Evolutionary conservation across 306 rosid species (phyloP).

Genomic region (Fragaria ananassa): DNA sequence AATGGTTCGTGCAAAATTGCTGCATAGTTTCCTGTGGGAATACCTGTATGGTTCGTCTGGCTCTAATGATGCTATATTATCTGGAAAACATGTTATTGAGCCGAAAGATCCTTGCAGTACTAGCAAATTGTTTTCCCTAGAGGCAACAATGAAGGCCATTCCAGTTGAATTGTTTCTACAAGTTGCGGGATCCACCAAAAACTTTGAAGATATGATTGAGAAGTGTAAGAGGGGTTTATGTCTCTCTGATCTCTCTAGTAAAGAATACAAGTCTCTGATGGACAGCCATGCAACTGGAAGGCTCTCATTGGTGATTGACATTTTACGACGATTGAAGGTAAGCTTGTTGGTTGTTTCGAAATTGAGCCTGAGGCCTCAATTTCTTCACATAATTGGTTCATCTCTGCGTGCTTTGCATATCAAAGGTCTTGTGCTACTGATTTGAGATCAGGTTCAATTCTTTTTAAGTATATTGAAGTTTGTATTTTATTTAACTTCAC

Average conservation of each 20-base stretch:
- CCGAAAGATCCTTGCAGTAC: slow-evolving; percentile 53
- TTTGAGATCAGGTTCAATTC: not conserved
- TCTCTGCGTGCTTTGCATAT: slow-evolving; percentile 1
- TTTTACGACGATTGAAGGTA: slow-evolving; percentile 90
- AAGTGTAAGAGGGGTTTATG: slow-evolving; percentile 76
- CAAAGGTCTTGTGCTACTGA: not conserved
- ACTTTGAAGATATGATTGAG: slow-evolving; percentile 66
- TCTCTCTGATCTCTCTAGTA: slow-evolving; percentile 66
- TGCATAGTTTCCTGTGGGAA: slow-evolving; percentile 85
- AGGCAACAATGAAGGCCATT: slow-evolving; percentile 62
- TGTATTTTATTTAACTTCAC: not conserved
- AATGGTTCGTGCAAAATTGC: slow-evolving; percentile 89
- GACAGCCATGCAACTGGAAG: slow-evolving; percentile 80
- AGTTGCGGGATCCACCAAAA: slow-evolving; percentile 77
- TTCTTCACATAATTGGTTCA: slow-evolving; percentile 5
- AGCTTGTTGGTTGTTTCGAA: slow-evolving; percentile 20
- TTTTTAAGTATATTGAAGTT: not conserved
- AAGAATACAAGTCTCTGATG: slow-evolving; percentile 72
- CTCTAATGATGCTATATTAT: slow-evolving; percentile 39
- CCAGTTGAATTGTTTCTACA: slow-evolving; percentile 88
- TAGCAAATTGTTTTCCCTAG: slow-evolving; percentile 64
- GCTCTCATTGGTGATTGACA: slow-evolving; percentile 75
- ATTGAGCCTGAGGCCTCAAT: not conserved
- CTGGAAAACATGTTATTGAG: slow-evolving; percentile 27
- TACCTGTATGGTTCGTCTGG: slow-evolving; percentile 43